Conservation (phyloP, 108 stramenopile genomes). For the Fistulifera solaris region DNA sequence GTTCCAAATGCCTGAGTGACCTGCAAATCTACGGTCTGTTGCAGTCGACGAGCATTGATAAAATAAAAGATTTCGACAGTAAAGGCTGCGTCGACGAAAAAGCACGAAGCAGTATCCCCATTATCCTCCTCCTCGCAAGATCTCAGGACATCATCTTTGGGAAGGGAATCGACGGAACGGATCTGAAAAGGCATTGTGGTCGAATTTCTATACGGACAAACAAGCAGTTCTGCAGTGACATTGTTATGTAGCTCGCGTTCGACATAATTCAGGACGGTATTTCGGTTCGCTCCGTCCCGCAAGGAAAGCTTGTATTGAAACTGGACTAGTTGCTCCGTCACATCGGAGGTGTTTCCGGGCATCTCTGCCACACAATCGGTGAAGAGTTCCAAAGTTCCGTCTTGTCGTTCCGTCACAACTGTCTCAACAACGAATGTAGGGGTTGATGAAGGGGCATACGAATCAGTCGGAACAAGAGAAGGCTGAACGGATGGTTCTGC, state of each 20-base stretch:
- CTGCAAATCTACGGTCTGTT: not conserved
- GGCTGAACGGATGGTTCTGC: not conserved
- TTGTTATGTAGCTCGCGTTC: conserved; percentile 6
- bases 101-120: too few species aligned
- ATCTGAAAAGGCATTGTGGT: not conserved
- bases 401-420: not conserved
- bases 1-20: not conserved
- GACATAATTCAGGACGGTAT: conserved; percentile 25
- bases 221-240: conserved; percentile 9
- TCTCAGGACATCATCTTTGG: not conserved
- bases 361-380: not conserved
- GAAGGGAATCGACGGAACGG: not conserved
- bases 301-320: not conserved
- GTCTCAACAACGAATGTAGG: not conserved
- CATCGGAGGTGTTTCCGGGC: not conserved
- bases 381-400: not conserved
- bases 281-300: not conserved
- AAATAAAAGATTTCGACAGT: not conserved
- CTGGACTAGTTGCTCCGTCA: not conserved
- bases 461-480: not conserved
- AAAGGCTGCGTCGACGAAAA: too few species aligned
- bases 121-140: too few species aligned
- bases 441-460: not conserved
- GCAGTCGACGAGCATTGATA: not conserved
- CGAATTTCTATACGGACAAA: not conserved